Evolutionary conservation across 805 yeast genomes (phyloP).

Genomic region (Schizosaccharomyces octosporus): DNA sequence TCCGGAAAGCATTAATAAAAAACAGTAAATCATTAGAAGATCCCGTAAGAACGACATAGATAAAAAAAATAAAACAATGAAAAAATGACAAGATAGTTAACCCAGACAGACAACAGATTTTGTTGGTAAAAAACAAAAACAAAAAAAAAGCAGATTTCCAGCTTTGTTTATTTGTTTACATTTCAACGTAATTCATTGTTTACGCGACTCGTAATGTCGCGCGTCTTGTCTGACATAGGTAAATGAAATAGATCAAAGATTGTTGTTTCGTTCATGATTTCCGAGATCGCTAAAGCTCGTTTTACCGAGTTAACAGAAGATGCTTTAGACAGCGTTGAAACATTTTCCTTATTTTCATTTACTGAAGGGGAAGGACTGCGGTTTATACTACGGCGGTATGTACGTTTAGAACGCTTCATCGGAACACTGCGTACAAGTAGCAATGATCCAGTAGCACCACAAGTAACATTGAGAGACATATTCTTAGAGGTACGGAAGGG

Average conservation of each 20-base stretch:
- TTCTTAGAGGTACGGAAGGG: too few relatives aligned
- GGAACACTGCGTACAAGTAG: background rate
- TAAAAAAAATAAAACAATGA: too few relatives aligned
- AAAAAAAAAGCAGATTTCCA: too few relatives aligned
- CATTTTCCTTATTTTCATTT: background rate
- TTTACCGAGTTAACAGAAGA: background rate
- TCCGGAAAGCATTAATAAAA: too few relatives aligned
- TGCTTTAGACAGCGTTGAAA: background rate
- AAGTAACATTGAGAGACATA: too few relatives aligned
- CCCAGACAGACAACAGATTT: too few relatives aligned
- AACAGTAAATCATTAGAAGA: too few relatives aligned
- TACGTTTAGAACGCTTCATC: background rate
- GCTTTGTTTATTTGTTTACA: too few relatives aligned
- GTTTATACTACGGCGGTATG: background rate
- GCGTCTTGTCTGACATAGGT: background rate
- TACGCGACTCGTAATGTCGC: background rate
- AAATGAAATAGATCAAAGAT: background rate
- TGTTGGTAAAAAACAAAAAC: too few relatives aligned
- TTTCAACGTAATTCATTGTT: background rate
- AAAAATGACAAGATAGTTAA: too few relatives aligned
- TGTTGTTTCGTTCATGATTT: background rate
- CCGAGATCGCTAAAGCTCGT: background rate
- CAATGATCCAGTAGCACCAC: too few relatives aligned
- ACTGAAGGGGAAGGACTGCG: background rate
- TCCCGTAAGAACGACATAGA: too few relatives aligned